Conservation (phyloP, 2,329 filamentous ascomycete species). For the Coniochaeta hoffmannii region DNA sequence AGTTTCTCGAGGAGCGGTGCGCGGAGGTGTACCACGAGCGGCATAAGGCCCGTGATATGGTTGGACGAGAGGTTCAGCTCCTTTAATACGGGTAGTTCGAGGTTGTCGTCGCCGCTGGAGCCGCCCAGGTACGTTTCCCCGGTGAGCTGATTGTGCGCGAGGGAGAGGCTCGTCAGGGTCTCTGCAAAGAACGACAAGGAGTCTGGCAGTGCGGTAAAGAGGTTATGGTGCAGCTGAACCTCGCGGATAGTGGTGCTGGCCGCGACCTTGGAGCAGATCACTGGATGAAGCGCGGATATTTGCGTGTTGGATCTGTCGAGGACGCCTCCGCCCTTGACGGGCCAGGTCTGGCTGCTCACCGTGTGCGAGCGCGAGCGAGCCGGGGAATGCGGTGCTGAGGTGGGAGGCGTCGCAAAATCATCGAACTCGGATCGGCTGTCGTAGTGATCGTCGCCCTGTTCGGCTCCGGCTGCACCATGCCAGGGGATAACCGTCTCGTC, state of each 20-base stretch:
- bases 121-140: slow-evolving; percentile 53
- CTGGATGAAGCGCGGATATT: slow-evolving; percentile 51
- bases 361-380: slow-evolving; percentile 41
- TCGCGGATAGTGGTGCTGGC: slow-evolving; percentile 43
- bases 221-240: slow-evolving; percentile 70
- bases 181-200: slow-evolving; percentile 65
- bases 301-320: slow-evolving; percentile 65
- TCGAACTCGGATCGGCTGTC: slow-evolving; percentile 44
- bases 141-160: slow-evolving; percentile 68
- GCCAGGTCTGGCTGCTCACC: slow-evolving; percentile 40
- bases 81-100: slow-evolving; percentile 66
- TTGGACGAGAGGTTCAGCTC: slow-evolving; percentile 73
- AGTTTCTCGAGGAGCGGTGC: slow-evolving; percentile 70
- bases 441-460: slow-evolving; percentile 26
- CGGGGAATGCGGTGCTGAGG: slow-evolving; percentile 43
- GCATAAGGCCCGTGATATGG: slow-evolving; percentile 61
- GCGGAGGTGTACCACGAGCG: slow-evolving; percentile 58
- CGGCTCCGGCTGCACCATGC: not conserved
- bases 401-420: slow-evolving; percentile 51
- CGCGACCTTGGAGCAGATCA: slow-evolving; percentile 48
- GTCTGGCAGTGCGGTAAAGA: slow-evolving; percentile 61
- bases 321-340: slow-evolving; percentile 51
- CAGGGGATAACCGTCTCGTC: slow-evolving; percentile 12
- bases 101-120: slow-evolving; percentile 35
- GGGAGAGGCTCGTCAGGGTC: slow-evolving; percentile 62